A percentile compares a stretch with the other conserved stretches of the same genome.
phyloP scores from a whole-genome alignment of 2,329 filamentous ascomycete species.

The Paecilomyces formosus region DNA sequence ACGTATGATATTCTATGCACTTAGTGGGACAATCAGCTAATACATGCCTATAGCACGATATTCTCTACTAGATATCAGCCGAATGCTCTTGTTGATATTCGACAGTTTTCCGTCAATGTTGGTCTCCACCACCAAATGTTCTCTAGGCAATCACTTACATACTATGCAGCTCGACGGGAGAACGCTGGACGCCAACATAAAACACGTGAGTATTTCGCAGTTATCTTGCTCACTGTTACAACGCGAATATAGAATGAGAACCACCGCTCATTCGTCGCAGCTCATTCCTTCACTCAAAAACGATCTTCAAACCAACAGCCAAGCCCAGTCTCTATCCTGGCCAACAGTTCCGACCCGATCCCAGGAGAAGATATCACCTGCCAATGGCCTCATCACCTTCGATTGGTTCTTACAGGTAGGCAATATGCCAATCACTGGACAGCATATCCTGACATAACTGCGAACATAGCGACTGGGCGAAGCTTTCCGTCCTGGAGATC shows the following conservation, averaged over 20 bases:
- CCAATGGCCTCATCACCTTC: background rate
- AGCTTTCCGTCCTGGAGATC: conserved; percentile 2
- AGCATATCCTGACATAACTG: background rate
- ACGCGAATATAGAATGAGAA: background rate
- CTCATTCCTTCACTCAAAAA: background rate
- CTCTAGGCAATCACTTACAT: background rate
- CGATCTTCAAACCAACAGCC: background rate
- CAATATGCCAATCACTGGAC: background rate
- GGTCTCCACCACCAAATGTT: background rate
- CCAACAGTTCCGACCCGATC: background rate
- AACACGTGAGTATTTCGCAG: background rate
- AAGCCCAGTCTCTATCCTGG: background rate
- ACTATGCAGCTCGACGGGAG: background rate
- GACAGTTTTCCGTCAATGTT: conserved; percentile 3
- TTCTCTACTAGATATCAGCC: conserved; percentile 1
- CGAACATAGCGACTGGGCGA: background rate
- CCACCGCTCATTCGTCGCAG: background rate
- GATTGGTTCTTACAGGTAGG: background rate
- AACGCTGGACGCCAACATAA: background rate
- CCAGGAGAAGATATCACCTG: background rate
- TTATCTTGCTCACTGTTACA: background rate
- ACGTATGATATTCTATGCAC: background rate
- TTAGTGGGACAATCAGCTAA: background rate
- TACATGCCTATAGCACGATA: background rate
- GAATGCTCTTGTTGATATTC: conserved; percentile 3